Base-by-base conservation (phyloP, 2,329 filamentous ascomycete genomes). In the Neodidymelliopsis sp. region DNA sequence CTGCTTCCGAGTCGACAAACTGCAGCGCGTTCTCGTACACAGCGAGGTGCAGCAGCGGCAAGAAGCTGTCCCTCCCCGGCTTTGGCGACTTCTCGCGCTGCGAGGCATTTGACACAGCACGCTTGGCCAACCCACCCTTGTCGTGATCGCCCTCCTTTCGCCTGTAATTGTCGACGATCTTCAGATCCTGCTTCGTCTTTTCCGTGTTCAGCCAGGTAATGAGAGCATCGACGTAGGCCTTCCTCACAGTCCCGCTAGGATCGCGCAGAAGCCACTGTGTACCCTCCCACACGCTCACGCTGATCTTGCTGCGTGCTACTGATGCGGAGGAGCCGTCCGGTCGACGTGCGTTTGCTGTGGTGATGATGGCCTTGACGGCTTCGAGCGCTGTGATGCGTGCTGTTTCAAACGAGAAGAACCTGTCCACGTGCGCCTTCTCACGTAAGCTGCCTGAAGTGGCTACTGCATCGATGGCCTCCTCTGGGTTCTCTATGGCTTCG, bases 231-330 rank as follows among this genome's bases (percentile, higher is more conserved):
- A 87, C 84, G 61, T 97, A 99, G 0, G 91, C 90, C 67, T 87
- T 87, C 43, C 92, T 85, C 24, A 97, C 91, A 23, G 84, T 81
- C 23, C 84, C 84, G 62, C 92, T 87, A 1, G 84, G 81, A 64
- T 97, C 93, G 27, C 89, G 86, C 15, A 97, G 77, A 33, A 97
- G 83, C 90, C 91, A 96, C 54, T 97, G 91, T 0, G 92, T 96
- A n/a, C 90, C 91, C 72, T 97, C 92, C 94, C 94, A 99, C 0
- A 92, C 88, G 44, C 89, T 83, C 7, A 96, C 80, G 0, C 89
- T 86, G 1, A 95, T 89, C 29, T 81, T 84, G 68, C 88, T 90
- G 55, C 91, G 83, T 5, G 85, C 84, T 40, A 94, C 82, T 22
- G 83, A 83, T 19, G 72, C 75, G 4, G 66, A 57, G 4, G 66